A percentile compares a stretch with the other conserved stretches of the same genome.
Conservation (phyloP, 192 early-diverging fungal species). For the Geranomyces michiganensis region DNA sequence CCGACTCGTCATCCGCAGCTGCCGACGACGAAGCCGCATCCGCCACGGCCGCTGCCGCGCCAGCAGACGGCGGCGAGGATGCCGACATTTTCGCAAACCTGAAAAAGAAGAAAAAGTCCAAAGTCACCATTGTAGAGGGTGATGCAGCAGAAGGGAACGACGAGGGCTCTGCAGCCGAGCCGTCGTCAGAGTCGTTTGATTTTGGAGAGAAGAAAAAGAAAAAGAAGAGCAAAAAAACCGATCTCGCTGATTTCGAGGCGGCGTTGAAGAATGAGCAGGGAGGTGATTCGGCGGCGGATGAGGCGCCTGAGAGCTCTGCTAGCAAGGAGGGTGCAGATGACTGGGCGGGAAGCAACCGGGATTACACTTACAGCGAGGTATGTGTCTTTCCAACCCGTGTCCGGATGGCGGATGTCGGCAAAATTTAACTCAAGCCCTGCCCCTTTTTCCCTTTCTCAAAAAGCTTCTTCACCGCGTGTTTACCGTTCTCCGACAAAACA, state of each 20-base stretch:
- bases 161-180: slow-evolving; percentile 32
- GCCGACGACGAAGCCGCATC: neutral
- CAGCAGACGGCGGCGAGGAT: slow-evolving; percentile 36
- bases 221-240: slow-evolving; percentile 71
- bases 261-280: slow-evolving; percentile 47
- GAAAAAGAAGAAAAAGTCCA: slow-evolving; percentile 88
- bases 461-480: slow-evolving; percentile 89
- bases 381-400: slow-evolving; percentile 8
- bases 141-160: slow-evolving; percentile 45
- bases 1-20: neutral
- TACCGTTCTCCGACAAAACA: slow-evolving; percentile 87
- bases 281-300: slow-evolving; percentile 35
- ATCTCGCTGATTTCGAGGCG: slow-evolving; percentile 79
- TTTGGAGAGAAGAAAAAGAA: slow-evolving; percentile 83
- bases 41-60: neutral
- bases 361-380: slow-evolving; percentile 93
- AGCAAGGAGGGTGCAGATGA: slow-evolving; percentile 45
- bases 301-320: slow-evolving; percentile 17
- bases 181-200: slow-evolving; percentile 49
- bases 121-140: slow-evolving; percentile 37
- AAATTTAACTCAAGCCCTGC: neutral
- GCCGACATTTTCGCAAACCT: slow-evolving; percentile 70
- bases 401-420: slow-evolving; percentile 9
- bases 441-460: neutral
- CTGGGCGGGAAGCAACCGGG: slow-evolving; percentile 89